Evolutionary conservation across 2,329 filamentous ascomycete genomes (phyloP).

Genomic region (Neocucurbitaria cava): DNA sequence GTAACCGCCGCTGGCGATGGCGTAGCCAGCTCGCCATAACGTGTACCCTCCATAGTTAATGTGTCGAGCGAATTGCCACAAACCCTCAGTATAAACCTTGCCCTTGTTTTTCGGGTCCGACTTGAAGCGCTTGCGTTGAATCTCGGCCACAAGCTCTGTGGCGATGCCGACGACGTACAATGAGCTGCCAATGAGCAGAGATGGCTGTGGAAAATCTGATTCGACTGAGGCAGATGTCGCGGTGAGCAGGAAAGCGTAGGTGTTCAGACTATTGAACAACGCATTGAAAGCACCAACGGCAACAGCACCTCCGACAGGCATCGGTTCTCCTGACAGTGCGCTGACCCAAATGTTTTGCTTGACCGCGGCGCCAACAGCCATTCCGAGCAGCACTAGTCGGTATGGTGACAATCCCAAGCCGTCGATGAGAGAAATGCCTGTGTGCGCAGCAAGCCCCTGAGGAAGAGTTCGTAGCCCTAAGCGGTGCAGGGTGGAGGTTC

Average conservation of each 20-base stretch:
- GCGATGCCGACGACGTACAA: constrained; percentile 61
- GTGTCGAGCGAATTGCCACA: constrained; percentile 59
- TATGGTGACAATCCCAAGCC: constrained; percentile 58
- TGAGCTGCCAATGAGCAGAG: constrained; percentile 56
- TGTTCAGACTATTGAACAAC: constrained; percentile 62
- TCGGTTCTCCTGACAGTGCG: constrained; percentile 58
- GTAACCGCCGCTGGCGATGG: constrained; percentile 57
- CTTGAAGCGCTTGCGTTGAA: constrained; percentile 64
- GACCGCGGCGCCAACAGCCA: constrained; percentile 59
- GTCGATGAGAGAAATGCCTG: constrained; percentile 50
- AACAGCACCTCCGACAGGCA: constrained; percentile 54
- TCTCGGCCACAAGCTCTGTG: constrained; percentile 63
- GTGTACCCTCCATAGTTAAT: constrained; percentile 64
- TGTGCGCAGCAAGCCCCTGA: constrained; percentile 50
- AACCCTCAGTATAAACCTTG: constrained; percentile 58
- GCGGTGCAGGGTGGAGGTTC: constrained; percentile 52
- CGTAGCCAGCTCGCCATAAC: constrained; percentile 59
- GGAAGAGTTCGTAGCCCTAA: constrained; percentile 56
- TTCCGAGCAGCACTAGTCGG: constrained; percentile 59
- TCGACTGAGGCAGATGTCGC: constrained; percentile 57
- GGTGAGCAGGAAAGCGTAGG: constrained; percentile 60
- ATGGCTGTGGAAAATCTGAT: constrained; percentile 47
- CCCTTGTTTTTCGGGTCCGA: constrained; percentile 59
- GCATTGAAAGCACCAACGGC: constrained; percentile 61
- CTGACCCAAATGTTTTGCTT: constrained; percentile 66